Evolutionary conservation across 441 rosid genomes (phyloP).

Genomic region (Pelargonium australe): DNA sequence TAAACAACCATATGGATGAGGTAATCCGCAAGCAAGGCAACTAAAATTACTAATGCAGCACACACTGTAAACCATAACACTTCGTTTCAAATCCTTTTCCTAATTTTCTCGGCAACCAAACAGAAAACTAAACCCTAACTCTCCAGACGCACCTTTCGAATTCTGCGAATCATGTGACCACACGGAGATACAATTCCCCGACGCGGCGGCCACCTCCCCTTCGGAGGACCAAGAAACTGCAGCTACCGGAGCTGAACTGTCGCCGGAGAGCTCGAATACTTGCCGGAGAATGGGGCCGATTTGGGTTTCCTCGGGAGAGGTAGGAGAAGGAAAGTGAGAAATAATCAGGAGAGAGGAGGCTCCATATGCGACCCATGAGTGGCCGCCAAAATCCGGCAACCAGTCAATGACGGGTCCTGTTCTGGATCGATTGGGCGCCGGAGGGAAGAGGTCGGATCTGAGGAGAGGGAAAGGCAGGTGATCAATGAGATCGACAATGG

Average conservation of each 20-base stretch:
- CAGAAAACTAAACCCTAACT: conserved; percentile 11
- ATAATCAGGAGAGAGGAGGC: conserved; percentile 84
- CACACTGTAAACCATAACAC: not conserved
- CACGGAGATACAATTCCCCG: conserved; percentile 47
- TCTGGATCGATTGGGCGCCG: conserved; percentile 52
- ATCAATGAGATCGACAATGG: conserved; percentile 33
- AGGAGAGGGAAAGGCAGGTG: conserved; percentile 55
- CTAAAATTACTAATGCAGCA: not conserved
- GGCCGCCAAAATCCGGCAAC: conserved; percentile 77
- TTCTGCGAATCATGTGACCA: conserved; percentile 38
- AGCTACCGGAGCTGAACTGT: conserved; percentile 35
- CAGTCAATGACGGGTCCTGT: conserved; percentile 67
- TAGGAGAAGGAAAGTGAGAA: conserved; percentile 87
- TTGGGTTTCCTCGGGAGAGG: conserved; percentile 46
- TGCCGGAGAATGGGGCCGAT: conserved; percentile 73
- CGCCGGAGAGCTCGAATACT: conserved; percentile 59
- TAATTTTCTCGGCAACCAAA: conserved; percentile 18
- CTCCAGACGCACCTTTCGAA: conserved; percentile 31
- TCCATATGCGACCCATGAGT: conserved; percentile 93
- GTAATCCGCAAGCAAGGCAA: not conserved
- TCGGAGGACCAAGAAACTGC: conserved; percentile 81
- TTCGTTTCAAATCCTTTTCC: conserved; percentile 4
- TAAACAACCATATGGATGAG: not conserved
- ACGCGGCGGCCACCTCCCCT: conserved; percentile 82
- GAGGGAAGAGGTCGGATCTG: conserved; percentile 61